These are phyloP conservation scores for Cucurbita ficifolia DNA, from an alignment of 306 rosid species.

Conservation along the genomic window DNA sequence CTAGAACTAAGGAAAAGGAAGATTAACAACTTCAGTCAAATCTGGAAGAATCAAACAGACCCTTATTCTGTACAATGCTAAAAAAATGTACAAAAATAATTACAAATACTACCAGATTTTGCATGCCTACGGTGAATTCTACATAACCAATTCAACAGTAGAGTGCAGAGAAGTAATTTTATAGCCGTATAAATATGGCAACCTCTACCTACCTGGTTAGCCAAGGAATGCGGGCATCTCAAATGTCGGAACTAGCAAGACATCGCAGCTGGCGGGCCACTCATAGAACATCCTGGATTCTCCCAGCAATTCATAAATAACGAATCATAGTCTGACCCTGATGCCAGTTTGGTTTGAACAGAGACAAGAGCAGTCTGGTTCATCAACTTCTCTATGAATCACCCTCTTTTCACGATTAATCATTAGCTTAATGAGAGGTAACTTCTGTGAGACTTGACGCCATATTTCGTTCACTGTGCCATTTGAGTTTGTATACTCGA, in stretches of 20 bases:
- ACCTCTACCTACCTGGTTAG: background rate
- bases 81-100: background rate
- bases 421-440: conserved; percentile 64
- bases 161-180: background rate
- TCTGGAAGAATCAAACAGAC: background rate
- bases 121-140: background rate
- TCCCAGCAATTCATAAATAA: background rate
- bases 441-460: conserved; percentile 74
- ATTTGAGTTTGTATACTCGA: conserved; percentile 38
- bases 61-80: background rate
- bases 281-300: background rate
- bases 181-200: background rate
- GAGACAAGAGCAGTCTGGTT: conserved; percentile 50
- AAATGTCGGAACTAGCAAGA: background rate
- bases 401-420: conserved; percentile 66
- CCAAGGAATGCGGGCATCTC: background rate
- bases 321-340: background rate
- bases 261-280: background rate
- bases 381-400: conserved; percentile 28
- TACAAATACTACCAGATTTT: background rate
- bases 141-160: conserved; percentile 1
- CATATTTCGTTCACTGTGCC: conserved; percentile 72
- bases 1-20: background rate
- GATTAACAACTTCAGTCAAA: background rate
- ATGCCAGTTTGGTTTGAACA: conserved; percentile 51